Evolutionary conservation across 495 filamentous ascomycete genomes (phyloP).

Genomic region (Beverwykella pulmonaria): DNA sequence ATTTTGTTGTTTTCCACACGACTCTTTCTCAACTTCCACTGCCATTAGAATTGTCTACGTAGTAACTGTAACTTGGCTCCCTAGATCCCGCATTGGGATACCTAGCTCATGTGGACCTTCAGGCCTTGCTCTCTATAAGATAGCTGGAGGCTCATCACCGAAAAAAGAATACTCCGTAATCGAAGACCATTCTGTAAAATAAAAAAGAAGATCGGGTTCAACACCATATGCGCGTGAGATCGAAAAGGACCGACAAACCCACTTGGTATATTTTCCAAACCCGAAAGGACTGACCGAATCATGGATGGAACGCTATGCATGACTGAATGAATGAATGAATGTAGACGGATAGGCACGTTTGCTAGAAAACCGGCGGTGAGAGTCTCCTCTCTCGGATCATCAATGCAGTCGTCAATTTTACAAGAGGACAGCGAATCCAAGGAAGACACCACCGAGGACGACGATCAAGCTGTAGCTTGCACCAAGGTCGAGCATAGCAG

Average conservation of each 20-base stretch:
- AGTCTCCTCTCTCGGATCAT: background rate
- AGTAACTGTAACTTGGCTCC: too few relatives aligned
- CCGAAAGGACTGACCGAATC: background rate
- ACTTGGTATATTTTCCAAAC: background rate
- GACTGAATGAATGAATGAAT: background rate
- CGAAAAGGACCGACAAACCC: constrained; percentile 27
- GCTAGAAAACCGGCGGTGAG: background rate
- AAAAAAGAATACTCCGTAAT: too few relatives aligned
- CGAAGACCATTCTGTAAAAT: too few relatives aligned
- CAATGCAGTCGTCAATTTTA: constrained; percentile 15
- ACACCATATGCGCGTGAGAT: background rate
- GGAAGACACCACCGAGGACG: constrained; percentile 61
- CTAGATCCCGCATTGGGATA: background rate
- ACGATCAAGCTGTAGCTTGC: constrained; percentile 61
- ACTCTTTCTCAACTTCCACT: background rate
- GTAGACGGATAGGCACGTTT: background rate
- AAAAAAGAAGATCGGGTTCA: background rate
- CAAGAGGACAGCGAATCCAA: constrained; percentile 57
- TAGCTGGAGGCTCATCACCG: background rate
- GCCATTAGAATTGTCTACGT: background rate
- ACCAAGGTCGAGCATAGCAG: constrained; percentile 58
- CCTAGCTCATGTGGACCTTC: background rate
- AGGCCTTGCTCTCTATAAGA: background rate
- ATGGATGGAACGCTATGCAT: constrained; percentile 27
- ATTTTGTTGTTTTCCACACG: background rate